Evolutionary conservation across 2,329 filamentous ascomycete species (phyloP).

Genomic region (Pseudopithomyces maydicus): DNA sequence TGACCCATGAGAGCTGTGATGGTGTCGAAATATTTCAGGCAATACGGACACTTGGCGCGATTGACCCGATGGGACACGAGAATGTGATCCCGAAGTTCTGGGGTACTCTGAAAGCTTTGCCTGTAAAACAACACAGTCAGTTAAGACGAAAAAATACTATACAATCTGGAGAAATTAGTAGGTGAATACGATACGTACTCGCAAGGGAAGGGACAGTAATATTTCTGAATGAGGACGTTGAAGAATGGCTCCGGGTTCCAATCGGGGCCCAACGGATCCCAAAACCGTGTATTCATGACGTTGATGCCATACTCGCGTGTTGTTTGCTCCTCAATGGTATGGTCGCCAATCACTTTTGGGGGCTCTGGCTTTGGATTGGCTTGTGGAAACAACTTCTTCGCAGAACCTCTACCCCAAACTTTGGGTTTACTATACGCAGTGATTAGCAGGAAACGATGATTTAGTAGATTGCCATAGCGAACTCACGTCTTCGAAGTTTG

Average conservation of each 20-base stretch:
- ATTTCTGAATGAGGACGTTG: conserved; percentile 50
- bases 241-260: conserved; percentile 58
- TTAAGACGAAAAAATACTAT: too few species aligned
- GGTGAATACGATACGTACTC: conserved; percentile 48
- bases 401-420: conserved; percentile 26
- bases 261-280: conserved; percentile 55
- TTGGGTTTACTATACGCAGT: conserved; percentile 17
- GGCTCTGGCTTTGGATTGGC: conserved; percentile 34
- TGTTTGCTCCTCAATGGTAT: conserved; percentile 30
- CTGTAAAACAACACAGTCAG: conserved; percentile 16
- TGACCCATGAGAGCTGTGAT: conserved; percentile 46
- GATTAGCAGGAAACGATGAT: not conserved
- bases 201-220: conserved; percentile 63
- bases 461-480: not conserved
- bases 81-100: conserved; percentile 45
- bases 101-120: conserved; percentile 28
- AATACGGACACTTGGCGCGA: conserved; percentile 46
- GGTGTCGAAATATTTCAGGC: conserved; percentile 48
- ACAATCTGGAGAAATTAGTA: too few species aligned
- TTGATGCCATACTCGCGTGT: conserved; percentile 40
- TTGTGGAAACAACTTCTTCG: conserved; percentile 42
- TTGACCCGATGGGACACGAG: conserved; percentile 40
- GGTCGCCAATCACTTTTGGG: conserved; percentile 37
- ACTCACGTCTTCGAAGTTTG: not conserved
- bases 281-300: conserved; percentile 48